These are phyloP conservation scores for Calonectria honghensis DNA, from an alignment of 2,329 filamentous ascomycete genomes.

Conservation along the genomic window DNA sequence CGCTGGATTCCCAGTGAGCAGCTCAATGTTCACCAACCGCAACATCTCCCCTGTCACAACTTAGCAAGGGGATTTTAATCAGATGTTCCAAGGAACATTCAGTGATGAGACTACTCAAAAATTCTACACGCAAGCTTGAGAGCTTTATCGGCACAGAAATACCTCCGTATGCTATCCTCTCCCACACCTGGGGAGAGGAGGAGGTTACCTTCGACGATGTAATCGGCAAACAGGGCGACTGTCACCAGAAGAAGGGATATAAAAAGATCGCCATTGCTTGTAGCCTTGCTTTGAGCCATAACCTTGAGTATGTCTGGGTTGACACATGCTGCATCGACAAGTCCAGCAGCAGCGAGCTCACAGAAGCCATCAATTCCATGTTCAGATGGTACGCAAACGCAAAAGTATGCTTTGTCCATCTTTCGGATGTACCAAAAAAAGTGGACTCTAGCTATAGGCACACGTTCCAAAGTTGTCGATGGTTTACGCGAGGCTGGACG, in stretches of 20 bases:
- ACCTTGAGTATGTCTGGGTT: background rate
- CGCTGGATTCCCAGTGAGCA: background rate
- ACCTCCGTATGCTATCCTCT: background rate
- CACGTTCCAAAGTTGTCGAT: background rate
- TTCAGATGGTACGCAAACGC: conserved; percentile 3
- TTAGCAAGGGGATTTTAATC: background rate
- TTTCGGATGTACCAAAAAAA: background rate
- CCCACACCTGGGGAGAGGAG: background rate
- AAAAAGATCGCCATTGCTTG: background rate
- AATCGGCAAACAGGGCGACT: background rate
- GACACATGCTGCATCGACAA: conserved; percentile 7
- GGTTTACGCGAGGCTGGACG: conserved; percentile 8
- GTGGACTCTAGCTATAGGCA: background rate
- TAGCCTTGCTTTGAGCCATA: background rate
- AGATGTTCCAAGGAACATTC: background rate
- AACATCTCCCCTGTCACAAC: background rate
- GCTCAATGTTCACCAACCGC: background rate
- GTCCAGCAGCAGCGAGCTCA: background rate
- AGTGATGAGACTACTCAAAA: background rate
- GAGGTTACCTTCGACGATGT: conserved; percentile 2
- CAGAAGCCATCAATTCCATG: conserved; percentile 1
- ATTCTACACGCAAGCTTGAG: background rate
- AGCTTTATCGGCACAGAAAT: background rate
- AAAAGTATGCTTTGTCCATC: background rate
- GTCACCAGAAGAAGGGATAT: background rate